Evolutionary conservation across 1,139 yeast genomes (phyloP), one percentile per base, ranked within the genome.

Genomic region (Geotrichum histeridarum): DNA sequence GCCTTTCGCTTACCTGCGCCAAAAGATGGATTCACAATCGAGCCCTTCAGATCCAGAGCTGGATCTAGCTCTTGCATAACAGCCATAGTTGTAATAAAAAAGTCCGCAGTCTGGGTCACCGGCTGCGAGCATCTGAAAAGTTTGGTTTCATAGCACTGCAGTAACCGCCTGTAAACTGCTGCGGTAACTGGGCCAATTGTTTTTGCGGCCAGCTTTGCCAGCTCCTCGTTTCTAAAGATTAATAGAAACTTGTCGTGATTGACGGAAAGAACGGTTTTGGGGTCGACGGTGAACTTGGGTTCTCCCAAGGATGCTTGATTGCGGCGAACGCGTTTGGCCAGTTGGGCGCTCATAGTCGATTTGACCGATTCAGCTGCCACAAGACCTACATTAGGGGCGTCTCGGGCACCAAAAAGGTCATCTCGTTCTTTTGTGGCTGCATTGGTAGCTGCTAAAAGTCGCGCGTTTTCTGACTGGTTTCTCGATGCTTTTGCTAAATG

Each of bases 101-200:
- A 61, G 17, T 66, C 71, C 8, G 63, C 59, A 6, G 64, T 62
- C 0, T 66, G 62, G 4, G 63, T 54, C 15, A 64, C 62, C 5
- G 59, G 57, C 51, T 67, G 68, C 5, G 56, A 54, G 51, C 73
- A 66, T 8, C 67, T 56, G 22, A 58, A 54, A 6, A 72, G 50
- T 42, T 60, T 60, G 22, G 63, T 56, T 67, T 90, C 96, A 35
- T 86, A 74, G 42, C 78, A 66, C 44, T 71, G 65, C 58, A 93
- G 75, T 6, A 84, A 81, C 8, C 77, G 70, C 52, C 77, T 75
- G 66, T 86, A 93, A 7, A 94, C 77, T 51, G 76, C 72, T 0
- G 95, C 78, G 0, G 94, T 76, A 2, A 85, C 70, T 11, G 77
- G 70, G 6, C 99, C 99, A 47, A 90, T 71, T 57, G 91, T 77